Conservation (phyloP, 2,329 filamentous ascomycete species). For the Cladosporium sphaerospermum region DNA sequence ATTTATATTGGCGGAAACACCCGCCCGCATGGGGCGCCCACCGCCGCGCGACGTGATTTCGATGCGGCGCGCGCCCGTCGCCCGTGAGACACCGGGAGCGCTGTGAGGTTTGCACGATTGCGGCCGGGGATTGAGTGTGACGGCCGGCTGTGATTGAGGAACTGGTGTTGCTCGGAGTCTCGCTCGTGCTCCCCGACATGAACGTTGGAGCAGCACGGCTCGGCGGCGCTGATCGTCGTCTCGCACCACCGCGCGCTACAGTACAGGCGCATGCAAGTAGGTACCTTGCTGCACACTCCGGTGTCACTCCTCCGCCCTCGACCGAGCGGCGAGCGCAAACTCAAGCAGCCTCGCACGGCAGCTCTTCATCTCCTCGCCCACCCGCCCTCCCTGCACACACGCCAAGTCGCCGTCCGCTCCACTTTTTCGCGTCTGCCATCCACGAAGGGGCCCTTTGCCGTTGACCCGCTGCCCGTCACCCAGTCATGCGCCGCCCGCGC, state of each 20-base stretch:
- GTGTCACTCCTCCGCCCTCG: too few species aligned
- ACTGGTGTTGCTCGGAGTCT: neutral
- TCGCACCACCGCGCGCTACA: too few species aligned
- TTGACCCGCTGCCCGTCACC: neutral
- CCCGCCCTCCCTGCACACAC: neutral
- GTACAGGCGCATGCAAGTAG: too few species aligned
- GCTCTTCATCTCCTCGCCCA: neutral
- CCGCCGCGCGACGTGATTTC: neutral
- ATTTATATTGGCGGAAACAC: too few species aligned
- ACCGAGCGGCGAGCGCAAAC: too few species aligned
- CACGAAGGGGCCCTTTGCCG: neutral
- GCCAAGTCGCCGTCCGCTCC: constrained; percentile 3
- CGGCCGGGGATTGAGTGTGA: too few species aligned
- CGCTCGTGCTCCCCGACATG: too few species aligned
- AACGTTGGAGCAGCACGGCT: too few species aligned
- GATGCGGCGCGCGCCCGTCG: too few species aligned
- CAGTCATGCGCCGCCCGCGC: neutral
- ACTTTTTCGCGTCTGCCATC: constrained; percentile 7
- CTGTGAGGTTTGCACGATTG: too few species aligned
- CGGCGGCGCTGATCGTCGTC: too few species aligned
- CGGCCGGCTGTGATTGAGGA: neutral
- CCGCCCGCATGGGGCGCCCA: neutral
- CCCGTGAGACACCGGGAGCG: too few species aligned
- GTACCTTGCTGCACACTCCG: neutral
- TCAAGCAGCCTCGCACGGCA: neutral